These are phyloP conservation scores for Alternaria sp. DNA, from an alignment of 2,329 filamentous ascomycete genomes.

Conservation along the genomic window DNA sequence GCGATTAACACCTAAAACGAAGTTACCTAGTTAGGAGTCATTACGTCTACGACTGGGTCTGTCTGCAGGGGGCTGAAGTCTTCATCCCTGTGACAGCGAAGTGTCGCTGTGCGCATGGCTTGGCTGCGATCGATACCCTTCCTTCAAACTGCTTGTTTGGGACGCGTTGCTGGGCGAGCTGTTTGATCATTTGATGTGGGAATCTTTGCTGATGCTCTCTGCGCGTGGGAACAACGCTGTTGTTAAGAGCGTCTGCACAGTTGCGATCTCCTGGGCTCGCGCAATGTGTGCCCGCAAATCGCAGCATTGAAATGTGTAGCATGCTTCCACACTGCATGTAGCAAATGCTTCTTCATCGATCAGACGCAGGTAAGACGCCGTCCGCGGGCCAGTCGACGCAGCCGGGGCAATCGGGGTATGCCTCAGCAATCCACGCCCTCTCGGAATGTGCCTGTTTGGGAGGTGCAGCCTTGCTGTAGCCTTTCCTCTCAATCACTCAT, in stretches of 20 bases:
- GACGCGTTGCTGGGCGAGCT: background rate
- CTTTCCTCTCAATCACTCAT: background rate
- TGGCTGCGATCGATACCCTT: background rate
- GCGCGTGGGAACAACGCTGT: background rate
- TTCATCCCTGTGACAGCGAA: background rate
- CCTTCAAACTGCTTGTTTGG: background rate
- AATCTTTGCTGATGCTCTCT: rapidly evolving
- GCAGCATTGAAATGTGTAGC: background rate
- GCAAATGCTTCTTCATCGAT: background rate
- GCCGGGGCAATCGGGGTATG: background rate
- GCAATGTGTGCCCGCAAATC: background rate
- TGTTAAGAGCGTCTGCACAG: background rate
- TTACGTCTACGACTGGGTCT: background rate
- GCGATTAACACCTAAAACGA: background rate
- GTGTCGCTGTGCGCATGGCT: background rate
- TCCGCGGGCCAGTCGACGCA: background rate
- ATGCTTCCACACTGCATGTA: background rate
- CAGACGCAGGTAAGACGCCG: background rate
- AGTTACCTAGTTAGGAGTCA: background rate
- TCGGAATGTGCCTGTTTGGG: background rate
- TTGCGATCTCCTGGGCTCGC: background rate
- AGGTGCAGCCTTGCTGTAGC: background rate
- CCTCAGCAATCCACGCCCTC: background rate
- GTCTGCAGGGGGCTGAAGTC: background rate
- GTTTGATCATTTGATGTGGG: background rate